Evolutionary conservation across 768 basidiomycete genomes (phyloP).

Genomic region (Leccinum pellstonianum): DNA sequence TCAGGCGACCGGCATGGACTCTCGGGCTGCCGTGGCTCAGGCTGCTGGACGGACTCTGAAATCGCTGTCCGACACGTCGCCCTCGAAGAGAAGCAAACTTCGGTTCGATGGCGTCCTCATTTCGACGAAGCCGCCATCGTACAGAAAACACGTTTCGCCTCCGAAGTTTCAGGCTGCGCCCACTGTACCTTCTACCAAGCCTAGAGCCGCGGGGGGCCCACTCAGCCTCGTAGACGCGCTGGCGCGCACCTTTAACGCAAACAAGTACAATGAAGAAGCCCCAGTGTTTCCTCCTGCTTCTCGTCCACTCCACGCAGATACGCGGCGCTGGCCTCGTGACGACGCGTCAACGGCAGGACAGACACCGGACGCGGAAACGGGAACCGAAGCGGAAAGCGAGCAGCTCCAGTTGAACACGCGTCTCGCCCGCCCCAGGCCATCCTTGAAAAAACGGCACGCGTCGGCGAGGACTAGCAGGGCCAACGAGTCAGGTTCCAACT

Average conservation of each 20-base stretch:
- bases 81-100: conserved; percentile 13
- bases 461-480: neutral
- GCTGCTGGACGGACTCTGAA: neutral
- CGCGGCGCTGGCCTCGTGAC: neutral
- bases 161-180: neutral
- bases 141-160: neutral
- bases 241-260: conserved; percentile 28
- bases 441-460: conserved; percentile 3
- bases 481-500: conserved; percentile 3
- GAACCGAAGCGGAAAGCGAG: conserved; percentile 25
- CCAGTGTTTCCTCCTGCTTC: neutral
- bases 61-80: neutral
- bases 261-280: conserved; percentile 11
- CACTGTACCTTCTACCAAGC: neutral
- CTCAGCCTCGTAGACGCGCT: conserved; percentile 26
- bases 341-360: conserved; percentile 2
- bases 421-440: neutral
- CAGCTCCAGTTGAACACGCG: conserved; percentile 3
- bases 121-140: conserved; percentile 3
- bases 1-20: neutral
- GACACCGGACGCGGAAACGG: conserved; percentile 18
- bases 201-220: neutral
- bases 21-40: neutral
- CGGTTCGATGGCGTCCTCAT: conserved; percentile 29
- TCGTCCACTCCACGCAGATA: neutral